Base-by-base conservation (phyloP, 176 grass and related monocot genomes). In the Otatea glauca region DNA sequence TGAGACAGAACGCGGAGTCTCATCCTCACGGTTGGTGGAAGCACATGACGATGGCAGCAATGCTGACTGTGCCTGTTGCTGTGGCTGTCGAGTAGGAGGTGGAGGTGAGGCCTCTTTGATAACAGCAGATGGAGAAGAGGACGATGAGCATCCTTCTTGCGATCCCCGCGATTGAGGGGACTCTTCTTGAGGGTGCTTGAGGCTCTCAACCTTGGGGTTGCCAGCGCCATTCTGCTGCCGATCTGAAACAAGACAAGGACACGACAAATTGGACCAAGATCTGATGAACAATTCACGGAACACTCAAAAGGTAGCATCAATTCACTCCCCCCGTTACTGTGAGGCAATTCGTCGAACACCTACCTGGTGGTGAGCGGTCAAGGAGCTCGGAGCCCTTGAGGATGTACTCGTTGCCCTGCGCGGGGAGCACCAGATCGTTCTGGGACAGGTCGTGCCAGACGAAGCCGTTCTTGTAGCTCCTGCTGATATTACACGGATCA, bases 401-500 rank as follows among this genome's bases (percentile, higher is more conserved):
- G 77, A 96, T 89, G 84, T 93, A 96, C 55, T 96, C 94, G 48
- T 89, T 96, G 79, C 91, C 89, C 23, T 96, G 91, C 32, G 83
- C 88, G 0, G 91, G 88, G 74, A 93, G 87, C 63, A 96, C 86
- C 5, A 86, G 81, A 77, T 96, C 94, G 25, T 93, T 89, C 15
- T 96, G 91, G n/a, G 81, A 96, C 47, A 96, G 47, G 78, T 96
- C 94, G 41, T 96, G 91, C 94, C 94, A 96, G 72, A 96, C 94
- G 88, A 93, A 96, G 77, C 94, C 94, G 78, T 96, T 96, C 83
- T 93, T 96, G 72, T 96, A 96, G 88, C 91, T 91, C 86, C 94
- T 96, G 88, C 35, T 5, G 71, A 81, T 18, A 38, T 69, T 10
- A 54, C 32, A 80, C 18, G 70, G 82, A 85, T 89, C 63, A 78